Evolutionary conservation across 441 rosid genomes (phyloP).

Genomic region (Arabidopsis lyrata): DNA sequence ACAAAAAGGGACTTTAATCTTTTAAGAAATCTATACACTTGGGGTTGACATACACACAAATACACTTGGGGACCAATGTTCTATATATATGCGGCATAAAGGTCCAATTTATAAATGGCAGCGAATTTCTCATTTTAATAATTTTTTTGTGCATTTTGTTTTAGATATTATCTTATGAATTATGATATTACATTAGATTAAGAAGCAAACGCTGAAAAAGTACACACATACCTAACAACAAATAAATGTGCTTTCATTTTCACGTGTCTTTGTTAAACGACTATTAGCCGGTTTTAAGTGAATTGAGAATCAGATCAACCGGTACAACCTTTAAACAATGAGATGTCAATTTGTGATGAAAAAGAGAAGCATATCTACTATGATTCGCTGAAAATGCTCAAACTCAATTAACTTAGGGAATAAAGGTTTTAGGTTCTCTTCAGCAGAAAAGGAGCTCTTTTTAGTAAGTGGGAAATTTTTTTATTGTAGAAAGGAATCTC

Average conservation of each 20-base stretch:
- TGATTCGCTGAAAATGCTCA: constrained; percentile 42
- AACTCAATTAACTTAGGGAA: constrained; percentile 39
- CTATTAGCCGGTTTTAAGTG: constrained; percentile 19
- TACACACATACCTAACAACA: neutral
- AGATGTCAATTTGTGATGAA: constrained; percentile 21
- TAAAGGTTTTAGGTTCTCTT: constrained; percentile 43
- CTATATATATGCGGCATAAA: constrained; percentile 21
- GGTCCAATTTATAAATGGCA: constrained; percentile 21
- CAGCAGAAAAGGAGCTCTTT: constrained; percentile 30
- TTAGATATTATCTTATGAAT: constrained; percentile 1
- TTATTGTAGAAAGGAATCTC: constrained; percentile 28
- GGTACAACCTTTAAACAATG: neutral
- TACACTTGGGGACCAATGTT: constrained; percentile 36
- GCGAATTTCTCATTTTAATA: constrained; percentile 22
- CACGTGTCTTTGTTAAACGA: constrained; percentile 24
- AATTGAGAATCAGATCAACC: constrained; percentile 12
- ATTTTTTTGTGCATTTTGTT: constrained; percentile 12
- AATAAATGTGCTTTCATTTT: neutral
- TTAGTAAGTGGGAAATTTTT: constrained; percentile 22
- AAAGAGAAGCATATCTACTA: constrained; percentile 39
- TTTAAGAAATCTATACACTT: constrained; percentile 16
- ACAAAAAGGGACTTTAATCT: constrained; percentile 35
- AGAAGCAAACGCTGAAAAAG: constrained; percentile 21
- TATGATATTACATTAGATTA: constrained; percentile 1
- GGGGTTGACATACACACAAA: constrained; percentile 38